phyloP scores from a whole-genome alignment of 345 rosid species.

The Citrus glauca region DNA sequence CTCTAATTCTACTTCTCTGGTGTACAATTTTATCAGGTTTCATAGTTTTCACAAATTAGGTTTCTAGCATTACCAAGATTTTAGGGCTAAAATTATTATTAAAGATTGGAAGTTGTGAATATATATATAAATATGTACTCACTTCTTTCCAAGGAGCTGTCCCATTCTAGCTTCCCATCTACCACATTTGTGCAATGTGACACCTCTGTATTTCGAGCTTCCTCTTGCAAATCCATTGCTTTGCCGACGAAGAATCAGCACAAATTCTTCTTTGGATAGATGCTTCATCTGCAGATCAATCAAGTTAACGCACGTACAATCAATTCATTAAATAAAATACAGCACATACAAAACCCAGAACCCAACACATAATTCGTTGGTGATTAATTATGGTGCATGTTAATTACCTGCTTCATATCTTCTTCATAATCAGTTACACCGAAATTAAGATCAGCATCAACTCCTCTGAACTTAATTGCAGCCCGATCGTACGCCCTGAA shows the following conservation, averaged over 20 bases:
- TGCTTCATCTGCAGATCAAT: constrained; percentile 36
- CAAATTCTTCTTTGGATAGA: constrained; percentile 57
- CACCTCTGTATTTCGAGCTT: constrained; percentile 56
- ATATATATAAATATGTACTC: constrained; percentile 17
- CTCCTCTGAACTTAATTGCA: constrained; percentile 70
- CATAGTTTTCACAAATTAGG: neutral
- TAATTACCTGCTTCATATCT: constrained; percentile 51
- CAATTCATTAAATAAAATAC: neutral
- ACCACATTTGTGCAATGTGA: constrained; percentile 54
- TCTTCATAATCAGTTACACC: constrained; percentile 49
- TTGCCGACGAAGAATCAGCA: constrained; percentile 57
- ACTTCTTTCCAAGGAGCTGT: constrained; percentile 61
- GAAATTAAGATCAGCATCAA: constrained; percentile 66
- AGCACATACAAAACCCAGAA: neutral
- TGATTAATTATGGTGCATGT: neutral
- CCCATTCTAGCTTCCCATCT: constrained; percentile 64
- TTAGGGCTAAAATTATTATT: too few species aligned
- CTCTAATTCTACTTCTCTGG: neutral
- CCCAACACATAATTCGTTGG: neutral
- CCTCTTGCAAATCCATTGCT: constrained; percentile 65
- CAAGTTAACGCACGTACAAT: neutral
- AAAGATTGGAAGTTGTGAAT: too few species aligned
- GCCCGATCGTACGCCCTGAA: constrained; percentile 71
- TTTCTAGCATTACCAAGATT: too few species aligned
- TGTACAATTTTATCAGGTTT: neutral